Evolutionary conservation across 208 protist genomes (phyloP).

Genomic region (Kentomonas sorsogonicus): DNA sequence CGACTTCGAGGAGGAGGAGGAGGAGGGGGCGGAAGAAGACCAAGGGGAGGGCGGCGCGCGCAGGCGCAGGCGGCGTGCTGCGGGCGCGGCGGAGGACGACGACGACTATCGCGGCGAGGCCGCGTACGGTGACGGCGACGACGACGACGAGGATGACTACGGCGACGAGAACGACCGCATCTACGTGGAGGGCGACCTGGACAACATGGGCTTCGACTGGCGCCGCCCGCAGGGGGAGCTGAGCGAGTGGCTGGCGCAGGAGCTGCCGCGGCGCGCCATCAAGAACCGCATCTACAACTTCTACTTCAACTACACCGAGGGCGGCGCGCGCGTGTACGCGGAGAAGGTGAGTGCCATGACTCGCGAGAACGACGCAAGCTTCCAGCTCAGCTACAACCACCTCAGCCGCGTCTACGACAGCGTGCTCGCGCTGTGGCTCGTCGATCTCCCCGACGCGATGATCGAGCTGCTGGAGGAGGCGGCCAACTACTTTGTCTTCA

Average conservation of each 20-base stretch:
- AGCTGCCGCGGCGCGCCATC: conserved; percentile 75
- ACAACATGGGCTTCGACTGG: conserved; percentile 84
- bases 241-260: conserved; percentile 87
- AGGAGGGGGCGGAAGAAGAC: conserved; percentile 15
- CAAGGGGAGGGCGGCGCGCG: conserved; percentile 6
- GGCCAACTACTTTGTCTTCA: conserved; percentile 89
- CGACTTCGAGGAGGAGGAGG: conserved; percentile 20
- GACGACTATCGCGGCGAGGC: no score
- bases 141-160: conserved; percentile 24
- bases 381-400: conserved; percentile 94
- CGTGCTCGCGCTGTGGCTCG: conserved; percentile 94
- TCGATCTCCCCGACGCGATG: conserved; percentile 95
- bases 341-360: conserved; percentile 79
- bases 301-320: conserved; percentile 85
- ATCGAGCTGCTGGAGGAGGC: conserved; percentile 97
- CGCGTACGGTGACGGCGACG: conserved; percentile 25
- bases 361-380: conserved; percentile 90
- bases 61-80: neutral
- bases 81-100: conserved; percentile 4
- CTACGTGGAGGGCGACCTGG: conserved; percentile 74
- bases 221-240: conserved; percentile 78
- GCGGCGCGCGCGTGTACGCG: conserved; percentile 77
- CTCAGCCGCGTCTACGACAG: conserved; percentile 83
- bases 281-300: conserved; percentile 92
- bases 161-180: conserved; percentile 38